Evolutionary conservation across 1,139 yeast genomes (phyloP).

Genomic region (Sugiyamaella japonica): DNA sequence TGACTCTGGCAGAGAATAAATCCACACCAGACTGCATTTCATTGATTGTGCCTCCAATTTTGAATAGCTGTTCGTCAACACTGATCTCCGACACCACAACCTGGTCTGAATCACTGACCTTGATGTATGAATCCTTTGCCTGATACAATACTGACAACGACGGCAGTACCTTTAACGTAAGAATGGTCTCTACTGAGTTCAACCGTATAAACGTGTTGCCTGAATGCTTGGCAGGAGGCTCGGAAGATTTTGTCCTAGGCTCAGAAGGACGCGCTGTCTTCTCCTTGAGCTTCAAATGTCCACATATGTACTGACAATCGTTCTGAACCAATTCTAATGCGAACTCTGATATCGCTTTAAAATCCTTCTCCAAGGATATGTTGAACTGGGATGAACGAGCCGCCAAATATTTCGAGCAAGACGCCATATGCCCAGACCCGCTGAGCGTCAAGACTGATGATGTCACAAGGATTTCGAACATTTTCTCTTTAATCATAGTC

Average conservation of each 20-base stretch:
- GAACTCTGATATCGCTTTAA: not conserved
- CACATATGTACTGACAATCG: conserved; percentile 1
- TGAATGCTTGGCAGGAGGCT: not conserved
- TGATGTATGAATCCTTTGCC: conserved; percentile 3
- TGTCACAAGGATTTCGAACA: conserved; percentile 6
- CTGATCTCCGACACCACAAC: conserved; percentile 4
- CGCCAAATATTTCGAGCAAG: conserved; percentile 14
- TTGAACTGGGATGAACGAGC: conserved; percentile 13
- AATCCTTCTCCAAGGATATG: conserved; percentile 11
- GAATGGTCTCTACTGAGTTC: conserved; percentile 3
- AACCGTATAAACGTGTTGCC: conserved; percentile 5
- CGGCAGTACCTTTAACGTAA: conserved; percentile 5
- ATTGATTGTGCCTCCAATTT: not conserved
- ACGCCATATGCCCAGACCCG: conserved; percentile 8
- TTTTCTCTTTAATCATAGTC: not conserved
- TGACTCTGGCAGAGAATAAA: not conserved
- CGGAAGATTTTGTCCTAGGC: not conserved
- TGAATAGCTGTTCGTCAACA: conserved; percentile 10
- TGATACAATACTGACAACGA: conserved; percentile 6
- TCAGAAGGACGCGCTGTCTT: not conserved
- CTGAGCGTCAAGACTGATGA: conserved; percentile 9
- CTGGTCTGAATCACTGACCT: conserved; percentile 2
- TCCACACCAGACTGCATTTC: conserved; percentile 7
- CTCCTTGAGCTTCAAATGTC: not conserved
- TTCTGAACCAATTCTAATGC: conserved; percentile 1